These are phyloP conservation scores for Akanthomyces muscarius DNA, from an alignment of 2,329 filamentous ascomycete species.

Conservation along the genomic window DNA sequence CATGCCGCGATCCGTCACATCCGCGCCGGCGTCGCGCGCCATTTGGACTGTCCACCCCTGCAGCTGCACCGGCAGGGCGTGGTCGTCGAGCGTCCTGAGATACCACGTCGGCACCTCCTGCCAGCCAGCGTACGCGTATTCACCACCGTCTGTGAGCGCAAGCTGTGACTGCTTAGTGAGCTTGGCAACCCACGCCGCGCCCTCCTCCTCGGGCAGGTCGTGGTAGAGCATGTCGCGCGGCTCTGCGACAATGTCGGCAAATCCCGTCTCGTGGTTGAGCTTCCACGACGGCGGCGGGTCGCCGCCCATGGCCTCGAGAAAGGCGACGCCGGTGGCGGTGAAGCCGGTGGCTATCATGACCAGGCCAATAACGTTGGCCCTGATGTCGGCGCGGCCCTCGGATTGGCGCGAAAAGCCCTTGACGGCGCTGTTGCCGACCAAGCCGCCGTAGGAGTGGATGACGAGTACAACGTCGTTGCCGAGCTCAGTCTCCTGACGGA, in stretches of 20 bases:
- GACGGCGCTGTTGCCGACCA: constrained; percentile 43
- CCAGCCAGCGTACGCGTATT: constrained; percentile 44
- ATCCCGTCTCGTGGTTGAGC: constrained; percentile 37
- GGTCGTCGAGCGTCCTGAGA: constrained; percentile 40
- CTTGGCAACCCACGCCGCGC: constrained; percentile 37
- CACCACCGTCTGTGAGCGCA: constrained; percentile 41
- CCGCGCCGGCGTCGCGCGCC: constrained; percentile 35
- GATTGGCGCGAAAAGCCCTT: constrained; percentile 34
- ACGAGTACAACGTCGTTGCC: constrained; percentile 44
- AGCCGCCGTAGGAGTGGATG: constrained; percentile 47
- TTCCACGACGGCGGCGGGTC: constrained; percentile 40
- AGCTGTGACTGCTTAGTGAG: constrained; percentile 41
- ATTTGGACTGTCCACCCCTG: constrained; percentile 37
- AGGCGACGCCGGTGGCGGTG: constrained; percentile 32
- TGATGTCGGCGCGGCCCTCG: constrained; percentile 7
- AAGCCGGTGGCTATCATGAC: constrained; percentile 44
- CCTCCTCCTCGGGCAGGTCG: constrained; percentile 43
- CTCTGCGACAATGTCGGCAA: constrained; percentile 35
- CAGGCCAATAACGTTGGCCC: constrained; percentile 40
- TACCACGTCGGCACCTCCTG: constrained; percentile 45
- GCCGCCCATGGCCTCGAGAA: constrained; percentile 40
- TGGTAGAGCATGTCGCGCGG: constrained; percentile 46
- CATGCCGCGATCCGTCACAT: constrained; percentile 38
- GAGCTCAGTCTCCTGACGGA: constrained; percentile 32
- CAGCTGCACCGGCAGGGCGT: constrained; percentile 34